These are phyloP conservation scores for Tulasnella sp. DNA, from an alignment of 768 basidiomycete genomes.

Conservation along the genomic window DNA sequence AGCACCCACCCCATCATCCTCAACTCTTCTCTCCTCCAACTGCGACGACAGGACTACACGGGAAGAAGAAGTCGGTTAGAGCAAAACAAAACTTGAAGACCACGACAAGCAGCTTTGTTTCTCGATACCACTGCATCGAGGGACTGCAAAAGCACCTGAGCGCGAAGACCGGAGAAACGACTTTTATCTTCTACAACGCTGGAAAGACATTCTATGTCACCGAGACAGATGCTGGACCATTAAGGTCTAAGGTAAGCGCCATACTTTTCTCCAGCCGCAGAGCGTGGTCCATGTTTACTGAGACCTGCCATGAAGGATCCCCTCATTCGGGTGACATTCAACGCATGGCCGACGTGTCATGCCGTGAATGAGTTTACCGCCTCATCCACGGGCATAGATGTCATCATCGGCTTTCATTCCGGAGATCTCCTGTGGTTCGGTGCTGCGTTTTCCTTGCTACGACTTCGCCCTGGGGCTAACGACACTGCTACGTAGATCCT, in stretches of 20 bases:
- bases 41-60: conserved; percentile 23
- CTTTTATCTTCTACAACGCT: conserved; percentile 81
- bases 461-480: not conserved
- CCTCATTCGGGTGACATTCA: conserved; percentile 72
- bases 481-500: conserved; percentile 44
- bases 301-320: conserved; percentile 52
- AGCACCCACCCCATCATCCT: not conserved
- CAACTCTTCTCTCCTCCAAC: conserved; percentile 1
- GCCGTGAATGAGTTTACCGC: conserved; percentile 74
- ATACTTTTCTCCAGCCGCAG: not conserved
- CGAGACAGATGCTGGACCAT: conserved; percentile 66
- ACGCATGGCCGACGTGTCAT: conserved; percentile 81
- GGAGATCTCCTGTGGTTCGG: conserved; percentile 98
- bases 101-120: conserved; percentile 86
- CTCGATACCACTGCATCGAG: conserved; percentile 71
- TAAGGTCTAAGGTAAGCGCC: conserved; percentile 59
- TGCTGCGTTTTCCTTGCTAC: conserved; percentile 24
- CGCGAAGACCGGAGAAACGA: conserved; percentile 72
- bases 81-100: conserved; percentile 90
- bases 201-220: conserved; percentile 77
- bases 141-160: conserved; percentile 59
- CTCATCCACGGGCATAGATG: conserved; percentile 65
- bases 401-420: conserved; percentile 83
- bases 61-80: conserved; percentile 53
- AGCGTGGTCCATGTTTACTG: not conserved